Percentiles rank a stretch among this genome's conserved stretches.
phyloP scores from a whole-genome alignment of 768 basidiomycete genomes.

The Paxillus rubicundulus region DNA sequence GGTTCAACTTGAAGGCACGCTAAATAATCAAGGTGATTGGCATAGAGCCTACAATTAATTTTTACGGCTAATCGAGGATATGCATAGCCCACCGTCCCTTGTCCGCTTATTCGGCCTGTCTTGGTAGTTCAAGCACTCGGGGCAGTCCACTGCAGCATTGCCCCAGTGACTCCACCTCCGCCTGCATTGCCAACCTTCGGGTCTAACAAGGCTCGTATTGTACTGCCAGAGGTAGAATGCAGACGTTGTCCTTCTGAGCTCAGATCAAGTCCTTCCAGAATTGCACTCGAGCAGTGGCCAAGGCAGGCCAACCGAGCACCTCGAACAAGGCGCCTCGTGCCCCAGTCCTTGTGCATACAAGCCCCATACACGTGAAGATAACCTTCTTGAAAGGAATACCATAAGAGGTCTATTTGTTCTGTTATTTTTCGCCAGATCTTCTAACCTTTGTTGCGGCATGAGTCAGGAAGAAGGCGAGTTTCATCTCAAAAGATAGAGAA shows the following conservation, averaged over 20 bases:
- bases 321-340: constrained; percentile 3
- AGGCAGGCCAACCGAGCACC: not conserved
- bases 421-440: not conserved
- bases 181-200: not conserved
- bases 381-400: not conserved
- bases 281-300: not conserved
- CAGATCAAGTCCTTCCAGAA: no score
- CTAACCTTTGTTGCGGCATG: not conserved
- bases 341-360: not conserved
- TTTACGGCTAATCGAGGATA: not conserved
- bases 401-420: not conserved
- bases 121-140: not conserved
- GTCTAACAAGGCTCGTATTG: not conserved
- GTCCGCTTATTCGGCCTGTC: not conserved
- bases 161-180: not conserved
- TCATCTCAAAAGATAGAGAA: constrained; percentile 13
- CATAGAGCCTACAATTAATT: not conserved
- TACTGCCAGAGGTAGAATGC: no score
- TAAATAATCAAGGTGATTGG: constrained; percentile 5
- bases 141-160: constrained; percentile 7
- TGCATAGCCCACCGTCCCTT: not conserved
- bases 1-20: constrained; percentile 25
- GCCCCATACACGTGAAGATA: not conserved
- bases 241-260: no score
- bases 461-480: constrained; percentile 13